These are phyloP conservation scores for Ustilago nuda DNA, from an alignment of 1,284 basidiomycete genomes.

Conservation along the genomic window DNA sequence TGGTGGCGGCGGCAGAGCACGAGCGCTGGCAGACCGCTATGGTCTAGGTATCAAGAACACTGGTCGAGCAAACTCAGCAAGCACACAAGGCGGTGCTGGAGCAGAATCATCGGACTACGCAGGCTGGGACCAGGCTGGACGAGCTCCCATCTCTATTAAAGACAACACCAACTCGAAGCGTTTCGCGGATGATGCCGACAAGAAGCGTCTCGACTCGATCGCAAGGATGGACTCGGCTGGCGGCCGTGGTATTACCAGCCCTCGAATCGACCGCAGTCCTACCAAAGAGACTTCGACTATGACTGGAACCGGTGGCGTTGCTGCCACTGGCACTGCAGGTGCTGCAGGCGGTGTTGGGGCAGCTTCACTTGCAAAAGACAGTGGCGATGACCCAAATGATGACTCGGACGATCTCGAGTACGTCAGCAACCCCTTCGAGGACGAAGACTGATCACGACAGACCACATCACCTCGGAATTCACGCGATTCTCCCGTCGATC, in stretches of 20 bases:
- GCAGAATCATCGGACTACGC: slow-evolving; percentile 22
- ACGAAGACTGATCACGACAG: slow-evolving; percentile 48
- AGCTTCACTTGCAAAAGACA: slow-evolving; percentile 8
- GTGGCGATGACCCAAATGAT: slow-evolving; percentile 35
- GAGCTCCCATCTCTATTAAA: slow-evolving; percentile 43
- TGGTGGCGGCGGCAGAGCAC: slow-evolving; percentile 25
- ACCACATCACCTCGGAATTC: not conserved
- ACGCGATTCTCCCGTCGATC: not conserved
- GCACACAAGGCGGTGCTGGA: not conserved
- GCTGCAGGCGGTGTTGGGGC: slow-evolving; percentile 11
- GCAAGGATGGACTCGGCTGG: slow-evolving; percentile 48
- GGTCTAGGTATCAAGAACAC: slow-evolving; percentile 38
- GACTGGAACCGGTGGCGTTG: slow-evolving; percentile 13
- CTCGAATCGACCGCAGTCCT: slow-evolving; percentile 22
- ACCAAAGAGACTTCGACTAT: slow-evolving; percentile 14
- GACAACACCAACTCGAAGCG: slow-evolving; percentile 36
- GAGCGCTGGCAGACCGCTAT: slow-evolving; percentile 38
- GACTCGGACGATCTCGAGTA: slow-evolving; percentile 61
- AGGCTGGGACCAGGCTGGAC: slow-evolving; percentile 56
- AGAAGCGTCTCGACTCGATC: slow-evolving; percentile 28
- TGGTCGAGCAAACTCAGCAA: slow-evolving; percentile 13
- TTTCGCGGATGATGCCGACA: slow-evolving; percentile 1
- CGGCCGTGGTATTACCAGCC: slow-evolving; percentile 44
- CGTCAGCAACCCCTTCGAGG: slow-evolving; percentile 63
- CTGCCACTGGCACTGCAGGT: slow-evolving; percentile 5